Evolutionary conservation across 2,329 filamentous ascomycete genomes (phyloP).

Genomic region (Sarocladium oryzae): DNA sequence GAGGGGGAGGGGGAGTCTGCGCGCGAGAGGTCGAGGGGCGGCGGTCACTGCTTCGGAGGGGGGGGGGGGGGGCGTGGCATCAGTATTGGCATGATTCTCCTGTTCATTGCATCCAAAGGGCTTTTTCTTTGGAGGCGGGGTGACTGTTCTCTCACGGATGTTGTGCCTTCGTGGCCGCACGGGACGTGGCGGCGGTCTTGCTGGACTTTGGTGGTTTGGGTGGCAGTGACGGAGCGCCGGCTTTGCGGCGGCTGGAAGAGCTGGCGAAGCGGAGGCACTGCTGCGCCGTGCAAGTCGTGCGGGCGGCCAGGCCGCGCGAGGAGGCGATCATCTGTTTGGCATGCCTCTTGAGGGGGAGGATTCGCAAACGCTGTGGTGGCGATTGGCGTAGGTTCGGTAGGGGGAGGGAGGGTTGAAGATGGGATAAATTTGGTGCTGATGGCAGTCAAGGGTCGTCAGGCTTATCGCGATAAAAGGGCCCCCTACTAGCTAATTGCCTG

Average conservation of each 20-base stretch:
- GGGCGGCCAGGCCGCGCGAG: conserved; percentile 20
- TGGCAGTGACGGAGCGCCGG: not conserved
- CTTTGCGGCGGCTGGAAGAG: conserved; percentile 12
- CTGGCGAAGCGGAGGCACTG: conserved; percentile 17
- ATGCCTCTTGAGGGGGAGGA: conserved; percentile 9
- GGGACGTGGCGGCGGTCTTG: not conserved
- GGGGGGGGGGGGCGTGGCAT: no score
- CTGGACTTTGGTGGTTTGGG: not conserved
- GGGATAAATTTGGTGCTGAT: no score
- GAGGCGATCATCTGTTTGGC: conserved; percentile 23
- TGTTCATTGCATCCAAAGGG: no score
- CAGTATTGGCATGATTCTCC: no score
- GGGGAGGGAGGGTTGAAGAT: no score
- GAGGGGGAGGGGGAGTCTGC: conserved; percentile 17
- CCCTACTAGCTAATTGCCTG: no score
- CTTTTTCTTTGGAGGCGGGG: conserved; percentile 8
- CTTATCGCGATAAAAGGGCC: no score
- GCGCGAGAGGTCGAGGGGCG: conserved; percentile 2
- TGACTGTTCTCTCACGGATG: conserved; percentile 17
- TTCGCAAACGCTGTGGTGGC: not conserved
- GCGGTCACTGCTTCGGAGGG: no score
- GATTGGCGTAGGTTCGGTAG: no score
- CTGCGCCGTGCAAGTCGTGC: conserved; percentile 12
- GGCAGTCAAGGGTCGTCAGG: no score
- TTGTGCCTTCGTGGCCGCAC: conserved; percentile 18